Conservation (phyloP, 1,284 basidiomycete species). For the Boletus nobilissimus region DNA sequence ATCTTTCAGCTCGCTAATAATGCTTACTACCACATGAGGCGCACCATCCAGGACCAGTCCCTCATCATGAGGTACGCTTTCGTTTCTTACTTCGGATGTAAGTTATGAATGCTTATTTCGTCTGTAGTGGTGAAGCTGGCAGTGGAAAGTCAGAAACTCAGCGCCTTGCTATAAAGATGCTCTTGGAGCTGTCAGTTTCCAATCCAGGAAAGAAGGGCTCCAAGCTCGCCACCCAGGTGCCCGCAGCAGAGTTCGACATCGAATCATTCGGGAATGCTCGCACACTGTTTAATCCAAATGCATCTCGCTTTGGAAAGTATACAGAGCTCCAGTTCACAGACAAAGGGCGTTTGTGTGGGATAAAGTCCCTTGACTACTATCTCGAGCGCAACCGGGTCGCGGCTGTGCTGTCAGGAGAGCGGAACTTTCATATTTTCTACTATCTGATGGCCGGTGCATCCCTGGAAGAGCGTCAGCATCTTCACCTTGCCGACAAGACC, state of each 20-base stretch:
- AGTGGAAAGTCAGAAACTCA: slow-evolving; percentile 95
- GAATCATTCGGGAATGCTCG: slow-evolving; percentile 93
- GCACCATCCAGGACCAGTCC: slow-evolving; percentile 93
- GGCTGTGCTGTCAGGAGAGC: slow-evolving; percentile 83
- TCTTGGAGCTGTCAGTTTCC: slow-evolving; percentile 89
- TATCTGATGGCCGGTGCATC: slow-evolving; percentile 93
- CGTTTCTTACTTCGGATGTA: not conserved
- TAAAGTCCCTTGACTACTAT: slow-evolving; percentile 98
- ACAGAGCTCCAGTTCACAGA: slow-evolving; percentile 95
- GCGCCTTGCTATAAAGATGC: slow-evolving; percentile 88
- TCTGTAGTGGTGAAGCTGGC: slow-evolving; percentile 84
- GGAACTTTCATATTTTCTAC: slow-evolving; percentile 98
- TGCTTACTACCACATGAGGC: slow-evolving; percentile 96
- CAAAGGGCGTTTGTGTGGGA: slow-evolving; percentile 86
- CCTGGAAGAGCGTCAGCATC: slow-evolving; percentile 86
- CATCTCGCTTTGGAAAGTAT: slow-evolving; percentile 92
- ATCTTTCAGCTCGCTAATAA: slow-evolving; percentile 91
- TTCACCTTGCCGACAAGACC: slow-evolving; percentile 83
- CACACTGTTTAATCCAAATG: slow-evolving; percentile 91
- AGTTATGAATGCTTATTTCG: not conserved
- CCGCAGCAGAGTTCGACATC: slow-evolving; percentile 94
- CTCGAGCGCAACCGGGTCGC: slow-evolving; percentile 90
- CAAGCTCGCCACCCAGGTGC: slow-evolving; percentile 86
- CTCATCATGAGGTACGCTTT: slow-evolving; percentile 81
- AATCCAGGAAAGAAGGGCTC: slow-evolving; percentile 94